Base-by-base conservation (phyloP, 164 flowering plant genomes). In the Nymphaea thermarum region DNA sequence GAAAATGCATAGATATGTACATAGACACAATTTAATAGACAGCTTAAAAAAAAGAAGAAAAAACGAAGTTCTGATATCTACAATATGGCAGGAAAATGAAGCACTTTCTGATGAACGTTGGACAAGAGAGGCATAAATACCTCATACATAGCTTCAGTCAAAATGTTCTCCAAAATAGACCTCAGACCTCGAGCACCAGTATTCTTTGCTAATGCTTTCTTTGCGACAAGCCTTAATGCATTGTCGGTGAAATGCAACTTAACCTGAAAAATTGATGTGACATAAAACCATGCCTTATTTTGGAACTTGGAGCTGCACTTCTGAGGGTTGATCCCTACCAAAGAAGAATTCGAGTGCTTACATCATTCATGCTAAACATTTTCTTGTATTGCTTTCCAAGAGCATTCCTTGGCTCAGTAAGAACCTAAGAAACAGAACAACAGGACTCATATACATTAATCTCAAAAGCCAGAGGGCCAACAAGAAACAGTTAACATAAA, bases 131-230 rank as follows among this genome's bases (percentile, higher is more conserved):
- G 55, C 55, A 47, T 47, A 2, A 63, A 60, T 82, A 91, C 99
- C 99, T 95, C 99, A 71, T 84, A 95, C 99, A 95, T 92, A 65
- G 99, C 92, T 80, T 95, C 98, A 14, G 90, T 95, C 51, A 95
- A 84, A 77, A 82, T 84, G 75, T 71, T 86, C 77, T 95, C 99
- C 65, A 95, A 70, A 75, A 92, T 73, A 73, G 96, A 82, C 74
- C 99, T 80, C 68, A 95, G 80, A 72, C 98, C 98, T 70, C 98
- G 86, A n/a, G 99, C 99, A 72, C 99, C 99, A 42, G 98, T 95
- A 74, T 92, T 95, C 80, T 90, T 95, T 43, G 75, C 87, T 86
- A 86, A 86, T 63, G 99, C 98, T 72, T 84, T 90, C 71, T 84
- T 80, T 4, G 99, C 88, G 75, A 95, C 88, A 47, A 83, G 59